A percentile compares a stretch with the other conserved stretches of the same genome.
Evolutionary conservation across 371 early-diverging fungal species (phyloP).

Genomic region (Mortierella sp.): DNA sequence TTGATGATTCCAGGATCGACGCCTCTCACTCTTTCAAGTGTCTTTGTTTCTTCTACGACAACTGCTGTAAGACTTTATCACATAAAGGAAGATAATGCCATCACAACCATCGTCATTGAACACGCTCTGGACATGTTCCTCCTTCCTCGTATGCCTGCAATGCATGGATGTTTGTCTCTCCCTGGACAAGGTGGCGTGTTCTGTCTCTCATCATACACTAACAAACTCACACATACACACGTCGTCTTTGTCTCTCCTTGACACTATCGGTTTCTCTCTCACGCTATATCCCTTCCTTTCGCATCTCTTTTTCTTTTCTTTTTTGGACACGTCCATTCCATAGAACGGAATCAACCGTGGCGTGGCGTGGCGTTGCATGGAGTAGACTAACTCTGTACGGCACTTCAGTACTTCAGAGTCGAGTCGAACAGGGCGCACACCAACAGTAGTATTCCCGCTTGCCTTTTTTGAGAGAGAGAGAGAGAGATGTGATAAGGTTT

Average conservation of each 20-base stretch:
- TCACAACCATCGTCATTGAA: background rate
- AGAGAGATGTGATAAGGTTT: slow-evolving; percentile 11
- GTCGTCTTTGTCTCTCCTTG: background rate
- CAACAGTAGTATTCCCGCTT: background rate
- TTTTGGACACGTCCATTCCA: background rate
- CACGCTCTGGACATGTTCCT: no score
- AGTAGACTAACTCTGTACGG: no score
- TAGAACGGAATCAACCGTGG: no score
- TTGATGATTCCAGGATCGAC: slow-evolving; percentile 7
- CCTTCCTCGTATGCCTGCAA: no score
- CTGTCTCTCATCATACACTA: no score
- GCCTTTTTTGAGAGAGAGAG: background rate
- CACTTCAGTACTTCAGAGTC: no score
- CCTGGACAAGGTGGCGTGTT: no score
- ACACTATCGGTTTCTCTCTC: background rate
- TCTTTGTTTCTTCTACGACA: background rate
- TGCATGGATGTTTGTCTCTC: no score
- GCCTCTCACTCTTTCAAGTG: background rate
- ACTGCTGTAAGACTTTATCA: background rate
- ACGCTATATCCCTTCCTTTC: background rate
- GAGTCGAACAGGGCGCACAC: background rate
- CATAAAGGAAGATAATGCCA: background rate
- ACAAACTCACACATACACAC: background rate
- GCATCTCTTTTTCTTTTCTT: background rate
- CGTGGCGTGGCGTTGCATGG: no score